Base-by-base conservation (phyloP, 495 filamentous ascomycete genomes). In the Jackrogersella minutella region DNA sequence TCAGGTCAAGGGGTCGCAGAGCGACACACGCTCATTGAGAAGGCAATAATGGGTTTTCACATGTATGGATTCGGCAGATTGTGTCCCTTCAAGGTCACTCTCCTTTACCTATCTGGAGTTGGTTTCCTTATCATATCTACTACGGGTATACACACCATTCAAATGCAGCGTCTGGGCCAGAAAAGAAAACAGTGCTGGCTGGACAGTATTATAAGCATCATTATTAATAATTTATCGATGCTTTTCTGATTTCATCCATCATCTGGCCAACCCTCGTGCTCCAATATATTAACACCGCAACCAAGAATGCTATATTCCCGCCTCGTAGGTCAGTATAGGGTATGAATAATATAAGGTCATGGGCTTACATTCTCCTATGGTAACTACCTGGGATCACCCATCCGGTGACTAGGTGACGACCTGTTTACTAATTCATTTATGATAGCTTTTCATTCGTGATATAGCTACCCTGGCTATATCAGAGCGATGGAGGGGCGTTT, bases 111-210 rank as follows among this genome's bases (percentile, higher is more conserved):
- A 34, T 47, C 11, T 30, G 52, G 58, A 41, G 57, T 58, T 31
- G 44, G 36, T 21, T 65, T 65, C 40, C 43, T 41, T 41, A 19
- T 65, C 37, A 37, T 52, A 53, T 13, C 24, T 58, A 40, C 17
- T 16, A 19, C 51, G 51, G 61, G 56, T 64, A 57, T 65, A 49
- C 57, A 65, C 66, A 64, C 66, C 51, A 65, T 46, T 46, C 43
- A 9, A 11, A 44, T 22, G 30, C 8, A 19, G 31, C 26, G 2
- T 52, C 28, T 31, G 16, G 39, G 31, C 40, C 24, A 40, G 39
- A 58, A 64, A 37, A 60, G 19, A 31, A 55, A 63, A 54, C n/a
- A 24, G 50, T 44, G 50, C 56, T 17, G 30, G 28, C 44, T 53
- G 46, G 46, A 46, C 33, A 41, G 19, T 39, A 65, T 62, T 49